These are phyloP conservation scores for Salix arbutifolia DNA, from an alignment of 345 rosid species.

Conservation along the genomic window DNA sequence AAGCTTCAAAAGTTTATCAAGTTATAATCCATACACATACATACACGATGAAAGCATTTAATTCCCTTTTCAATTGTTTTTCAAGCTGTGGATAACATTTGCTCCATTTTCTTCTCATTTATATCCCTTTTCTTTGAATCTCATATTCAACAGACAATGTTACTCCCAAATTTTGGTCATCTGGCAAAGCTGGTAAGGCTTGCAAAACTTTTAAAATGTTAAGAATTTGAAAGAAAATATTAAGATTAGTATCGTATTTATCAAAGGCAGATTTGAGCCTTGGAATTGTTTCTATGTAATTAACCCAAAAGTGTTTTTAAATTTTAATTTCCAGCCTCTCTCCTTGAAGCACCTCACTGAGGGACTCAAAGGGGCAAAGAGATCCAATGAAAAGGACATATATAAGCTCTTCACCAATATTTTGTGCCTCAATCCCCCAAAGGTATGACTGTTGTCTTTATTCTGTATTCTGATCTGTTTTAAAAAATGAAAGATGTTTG, in stretches of 20 bases:
- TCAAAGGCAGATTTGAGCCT: neutral
- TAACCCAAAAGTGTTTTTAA: slow-evolving; percentile 15
- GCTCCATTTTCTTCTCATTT: slow-evolving; percentile 3
- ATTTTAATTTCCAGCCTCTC: slow-evolving; percentile 63
- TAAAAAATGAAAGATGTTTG: neutral
- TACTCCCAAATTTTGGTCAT: slow-evolving; percentile 86
- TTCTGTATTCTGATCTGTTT: neutral
- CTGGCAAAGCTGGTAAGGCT: slow-evolving; percentile 78
- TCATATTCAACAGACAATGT: slow-evolving; percentile 63
- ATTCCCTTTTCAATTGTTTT: neutral
- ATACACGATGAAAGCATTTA: neutral
- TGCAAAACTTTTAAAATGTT: slow-evolving; percentile 3
- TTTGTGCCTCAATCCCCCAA: slow-evolving; percentile 64
- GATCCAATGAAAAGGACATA: slow-evolving; percentile 59
- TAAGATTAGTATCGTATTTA: neutral
- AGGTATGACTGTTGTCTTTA: slow-evolving; percentile 37
- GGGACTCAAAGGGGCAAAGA: slow-evolving; percentile 60
- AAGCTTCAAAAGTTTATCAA: slow-evolving; percentile 37
- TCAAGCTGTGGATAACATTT: neutral
- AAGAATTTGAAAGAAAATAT: neutral
- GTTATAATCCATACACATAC: neutral
- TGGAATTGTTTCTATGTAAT: neutral
- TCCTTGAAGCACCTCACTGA: slow-evolving; percentile 80
- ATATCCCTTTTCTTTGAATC: slow-evolving; percentile 5
- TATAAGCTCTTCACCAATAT: slow-evolving; percentile 78